phyloP scores from a whole-genome alignment of 2,329 filamentous ascomycete genomes.

The Cadophora sp. region DNA sequence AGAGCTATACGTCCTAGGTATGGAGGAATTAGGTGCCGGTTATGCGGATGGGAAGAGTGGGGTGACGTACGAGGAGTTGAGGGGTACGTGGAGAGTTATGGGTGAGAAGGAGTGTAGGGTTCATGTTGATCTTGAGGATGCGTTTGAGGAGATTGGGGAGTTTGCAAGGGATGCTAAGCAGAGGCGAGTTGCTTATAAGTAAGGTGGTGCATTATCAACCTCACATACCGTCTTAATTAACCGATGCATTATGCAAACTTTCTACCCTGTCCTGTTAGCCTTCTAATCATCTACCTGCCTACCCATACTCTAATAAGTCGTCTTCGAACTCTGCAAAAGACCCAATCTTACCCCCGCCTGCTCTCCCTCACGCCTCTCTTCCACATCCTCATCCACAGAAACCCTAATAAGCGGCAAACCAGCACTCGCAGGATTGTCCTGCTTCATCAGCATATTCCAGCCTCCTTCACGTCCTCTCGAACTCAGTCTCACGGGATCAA shows the following conservation, averaged over 20 bases:
- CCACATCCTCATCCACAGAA: neutral
- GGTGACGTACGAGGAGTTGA: slow-evolving; percentile 51
- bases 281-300: neutral
- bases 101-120: slow-evolving; percentile 67
- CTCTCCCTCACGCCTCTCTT: neutral
- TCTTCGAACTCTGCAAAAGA: neutral
- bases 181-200: neutral
- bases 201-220: no score
- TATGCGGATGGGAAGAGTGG: slow-evolving; percentile 19
- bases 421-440: neutral
- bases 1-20: slow-evolving; percentile 62
- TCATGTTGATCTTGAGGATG: slow-evolving; percentile 58
- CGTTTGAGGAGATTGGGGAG: slow-evolving; percentile 38
- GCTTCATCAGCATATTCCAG: neutral
- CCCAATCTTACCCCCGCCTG: neutral
- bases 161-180: slow-evolving; percentile 12
- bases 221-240: neutral
- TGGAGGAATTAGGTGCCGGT: slow-evolving; percentile 48
- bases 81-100: slow-evolving; percentile 60
- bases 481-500: slow-evolving; percentile 1
- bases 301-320: neutral
- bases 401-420: neutral
- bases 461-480: neutral
- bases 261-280: neutral
- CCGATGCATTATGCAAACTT: neutral